These are phyloP conservation scores for Mycocentrospora acerina DNA, from an alignment of 2,329 filamentous ascomycete species.

Conservation along the genomic window DNA sequence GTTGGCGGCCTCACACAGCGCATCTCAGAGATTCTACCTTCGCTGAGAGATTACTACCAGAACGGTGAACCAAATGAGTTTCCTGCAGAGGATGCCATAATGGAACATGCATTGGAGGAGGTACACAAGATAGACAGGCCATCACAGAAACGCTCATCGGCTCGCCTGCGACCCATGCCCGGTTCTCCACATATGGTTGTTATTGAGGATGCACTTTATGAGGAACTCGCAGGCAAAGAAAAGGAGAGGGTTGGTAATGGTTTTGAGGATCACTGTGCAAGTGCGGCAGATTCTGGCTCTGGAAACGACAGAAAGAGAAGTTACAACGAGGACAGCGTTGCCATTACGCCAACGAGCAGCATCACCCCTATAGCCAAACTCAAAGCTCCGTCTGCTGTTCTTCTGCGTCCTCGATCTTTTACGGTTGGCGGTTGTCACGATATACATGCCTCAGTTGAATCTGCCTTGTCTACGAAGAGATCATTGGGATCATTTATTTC, in stretches of 20 bases:
- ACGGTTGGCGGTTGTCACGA: conserved; percentile 20
- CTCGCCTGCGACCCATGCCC: conserved; percentile 35
- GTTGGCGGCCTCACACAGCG: conserved; percentile 48
- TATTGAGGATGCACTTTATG: conserved; percentile 37
- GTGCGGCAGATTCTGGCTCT: conserved; percentile 11
- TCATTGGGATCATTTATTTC: conserved; percentile 29
- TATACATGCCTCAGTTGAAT: conserved; percentile 18
- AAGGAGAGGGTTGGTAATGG: conserved; percentile 9
- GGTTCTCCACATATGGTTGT: conserved; percentile 35
- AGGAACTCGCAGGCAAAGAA: conserved; percentile 31
- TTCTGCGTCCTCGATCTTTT: conserved; percentile 26
- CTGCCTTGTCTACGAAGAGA: conserved; percentile 24
- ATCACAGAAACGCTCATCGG: conserved; percentile 37
- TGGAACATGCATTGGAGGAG: conserved; percentile 38
- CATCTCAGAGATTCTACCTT: conserved; percentile 49
- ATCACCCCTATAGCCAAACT: conserved; percentile 24
- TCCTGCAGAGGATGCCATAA: conserved; percentile 38
- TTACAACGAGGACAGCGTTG: conserved; percentile 5
- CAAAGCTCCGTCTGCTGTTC: conserved; percentile 24
- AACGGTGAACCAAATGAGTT: conserved; percentile 38
- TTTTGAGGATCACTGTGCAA: conserved; percentile 13
- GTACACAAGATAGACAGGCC: conserved; percentile 32
- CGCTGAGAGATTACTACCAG: conserved; percentile 44
- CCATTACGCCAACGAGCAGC: conserved; percentile 14
- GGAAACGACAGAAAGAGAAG: conserved; percentile 8